Evolutionary conservation across 1,139 yeast genomes (phyloP).

Genomic region (Yamadazyma triangularis): DNA sequence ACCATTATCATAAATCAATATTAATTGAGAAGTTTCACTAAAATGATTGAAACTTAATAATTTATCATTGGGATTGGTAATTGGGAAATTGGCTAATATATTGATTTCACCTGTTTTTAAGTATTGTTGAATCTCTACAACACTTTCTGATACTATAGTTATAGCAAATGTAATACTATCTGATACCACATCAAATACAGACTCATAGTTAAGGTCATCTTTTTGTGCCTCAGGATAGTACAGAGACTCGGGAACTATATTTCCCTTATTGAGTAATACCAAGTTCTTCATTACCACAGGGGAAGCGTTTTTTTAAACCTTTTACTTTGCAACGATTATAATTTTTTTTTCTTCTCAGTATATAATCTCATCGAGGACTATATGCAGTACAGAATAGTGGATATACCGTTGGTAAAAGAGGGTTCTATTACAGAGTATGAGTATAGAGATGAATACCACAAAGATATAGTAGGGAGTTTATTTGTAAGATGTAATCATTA

Average conservation of each 20-base stretch:
- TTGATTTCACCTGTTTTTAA: constrained; percentile 53
- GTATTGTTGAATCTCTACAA: constrained; percentile 49
- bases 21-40: constrained; percentile 57
- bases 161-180: constrained; percentile 70
- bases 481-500: too few relatives aligned
- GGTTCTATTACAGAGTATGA: too few relatives aligned
- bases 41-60: constrained; percentile 57
- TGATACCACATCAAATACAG: constrained; percentile 71
- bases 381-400: too few relatives aligned
- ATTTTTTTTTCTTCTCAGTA: too few relatives aligned
- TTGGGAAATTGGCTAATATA: constrained; percentile 55
- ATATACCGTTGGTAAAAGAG: too few relatives aligned
- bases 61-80: constrained; percentile 16
- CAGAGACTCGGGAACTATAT: constrained; percentile 40
- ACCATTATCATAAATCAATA: constrained; percentile 61
- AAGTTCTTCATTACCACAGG: constrained; percentile 69
- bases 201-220: constrained; percentile 61
- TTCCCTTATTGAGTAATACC: constrained; percentile 55
- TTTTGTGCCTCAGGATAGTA: constrained; percentile 63
- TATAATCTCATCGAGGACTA: too few relatives aligned
- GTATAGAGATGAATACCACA: too few relatives aligned
- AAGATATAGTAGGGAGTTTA: too few relatives aligned
- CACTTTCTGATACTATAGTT: constrained; percentile 55
- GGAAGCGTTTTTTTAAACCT: too few relatives aligned
- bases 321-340: too few relatives aligned